phyloP scores from a whole-genome alignment of 257 asterid species.

The Cynanchum wilfordii region DNA sequence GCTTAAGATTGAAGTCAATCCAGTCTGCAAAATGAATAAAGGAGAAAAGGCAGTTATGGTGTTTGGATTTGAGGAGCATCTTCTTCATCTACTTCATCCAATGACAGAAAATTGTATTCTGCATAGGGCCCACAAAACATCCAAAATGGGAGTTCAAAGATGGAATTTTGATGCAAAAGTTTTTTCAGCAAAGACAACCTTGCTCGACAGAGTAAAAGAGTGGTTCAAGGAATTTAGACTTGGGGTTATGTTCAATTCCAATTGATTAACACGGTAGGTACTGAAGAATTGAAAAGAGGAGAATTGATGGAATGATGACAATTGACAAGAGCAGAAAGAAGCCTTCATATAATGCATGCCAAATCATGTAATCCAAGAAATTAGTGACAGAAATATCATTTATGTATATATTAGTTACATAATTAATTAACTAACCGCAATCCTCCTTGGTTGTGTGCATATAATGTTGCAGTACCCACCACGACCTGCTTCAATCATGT shows the following conservation, averaged over 20 bases:
- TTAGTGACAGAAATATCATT: conserved; percentile 1
- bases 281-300: background rate
- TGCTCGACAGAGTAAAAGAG: too few relatives aligned
- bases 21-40: too few relatives aligned
- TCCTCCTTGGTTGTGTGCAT: conserved; percentile 99
- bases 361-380: conserved; percentile 2
- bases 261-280: background rate
- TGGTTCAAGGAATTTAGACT: background rate
- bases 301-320: background rate
- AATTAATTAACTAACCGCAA: conserved; percentile 63
- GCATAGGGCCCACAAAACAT: too few relatives aligned
- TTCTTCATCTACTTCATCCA: too few relatives aligned
- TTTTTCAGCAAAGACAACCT: too few relatives aligned
- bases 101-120: too few relatives aligned
- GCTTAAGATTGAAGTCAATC: too few relatives aligned
- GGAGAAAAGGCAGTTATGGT: too few relatives aligned
- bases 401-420: conserved; percentile 3
- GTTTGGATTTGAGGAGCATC: too few relatives aligned
- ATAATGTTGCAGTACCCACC: conserved; percentile 83
- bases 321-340: background rate
- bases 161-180: too few relatives aligned
- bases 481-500: conserved; percentile 84
- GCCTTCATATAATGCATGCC: background rate
- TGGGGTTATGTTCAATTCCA: background rate
- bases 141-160: too few relatives aligned